A percentile compares a stretch with the other conserved stretches of the same genome.
Conservation (phyloP, 2,329 filamentous ascomycete species). For the Cladosporium sp. region DNA sequence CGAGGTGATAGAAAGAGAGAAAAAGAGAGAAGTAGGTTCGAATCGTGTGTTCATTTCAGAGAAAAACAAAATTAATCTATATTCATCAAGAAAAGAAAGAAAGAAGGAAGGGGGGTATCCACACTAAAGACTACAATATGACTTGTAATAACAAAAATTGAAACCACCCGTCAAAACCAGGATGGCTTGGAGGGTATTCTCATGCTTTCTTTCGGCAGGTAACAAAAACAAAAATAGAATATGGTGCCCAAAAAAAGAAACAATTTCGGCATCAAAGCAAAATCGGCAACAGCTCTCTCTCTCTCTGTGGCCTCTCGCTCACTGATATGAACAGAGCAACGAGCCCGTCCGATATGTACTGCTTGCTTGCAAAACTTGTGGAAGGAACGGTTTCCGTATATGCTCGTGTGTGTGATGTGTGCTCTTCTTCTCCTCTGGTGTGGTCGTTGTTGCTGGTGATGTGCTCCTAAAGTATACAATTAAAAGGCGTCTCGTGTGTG, state of each 20-base stretch:
- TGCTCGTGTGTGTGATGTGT: neutral
- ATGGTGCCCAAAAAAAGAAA: neutral
- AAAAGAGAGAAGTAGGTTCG: neutral
- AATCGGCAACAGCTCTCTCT: neutral
- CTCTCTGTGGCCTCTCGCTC: neutral
- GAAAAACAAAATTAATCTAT: neutral
- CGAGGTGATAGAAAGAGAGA: too few species aligned
- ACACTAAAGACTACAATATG: conserved; percentile 1
- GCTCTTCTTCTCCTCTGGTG: neutral
- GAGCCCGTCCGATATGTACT: neutral
- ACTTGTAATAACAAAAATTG: neutral
- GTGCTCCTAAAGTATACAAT: neutral
- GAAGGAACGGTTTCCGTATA: neutral
- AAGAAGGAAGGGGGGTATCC: conserved; percentile 8
- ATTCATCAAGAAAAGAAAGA: neutral
- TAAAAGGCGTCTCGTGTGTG: neutral
- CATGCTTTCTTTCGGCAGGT: neutral
- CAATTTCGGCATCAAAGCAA: neutral
- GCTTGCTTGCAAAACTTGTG: neutral
- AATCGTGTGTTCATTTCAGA: neutral
- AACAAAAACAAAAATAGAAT: neutral
- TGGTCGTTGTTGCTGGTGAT: neutral
- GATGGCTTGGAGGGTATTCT: neutral
- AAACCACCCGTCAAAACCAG: neutral
- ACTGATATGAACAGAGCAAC: neutral